These are phyloP conservation scores for Glebionis coronaria DNA, from an alignment of 129 eudicot species.

Conservation along the genomic window DNA sequence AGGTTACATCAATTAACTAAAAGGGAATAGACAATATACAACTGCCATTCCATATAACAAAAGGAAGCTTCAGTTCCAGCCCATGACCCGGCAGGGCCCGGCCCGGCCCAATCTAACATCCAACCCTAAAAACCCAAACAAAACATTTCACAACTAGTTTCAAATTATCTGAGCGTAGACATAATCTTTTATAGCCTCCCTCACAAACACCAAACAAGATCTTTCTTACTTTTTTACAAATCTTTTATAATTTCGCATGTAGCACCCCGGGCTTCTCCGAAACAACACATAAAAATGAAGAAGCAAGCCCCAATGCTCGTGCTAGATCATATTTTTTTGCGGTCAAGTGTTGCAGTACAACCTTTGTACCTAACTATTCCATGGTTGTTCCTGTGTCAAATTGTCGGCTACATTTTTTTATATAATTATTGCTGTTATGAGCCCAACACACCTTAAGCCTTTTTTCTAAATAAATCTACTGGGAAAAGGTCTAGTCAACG, in stretches of 20 bases:
- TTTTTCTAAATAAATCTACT: slow-evolving; percentile 27
- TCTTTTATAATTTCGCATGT: slow-evolving; percentile 43
- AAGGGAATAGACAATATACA: too few species aligned
- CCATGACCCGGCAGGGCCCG: too few species aligned
- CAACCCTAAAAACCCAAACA: too few species aligned
- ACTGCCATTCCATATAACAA: too few species aligned
- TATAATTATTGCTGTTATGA: background rate
- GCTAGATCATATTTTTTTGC: slow-evolving; percentile 42
- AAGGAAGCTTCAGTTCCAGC: too few species aligned
- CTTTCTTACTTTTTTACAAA: too few species aligned
- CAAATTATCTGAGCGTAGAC: too few species aligned
- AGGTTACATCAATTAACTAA: too few species aligned
- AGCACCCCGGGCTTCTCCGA: slow-evolving; percentile 94
- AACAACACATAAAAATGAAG: slow-evolving; percentile 33
- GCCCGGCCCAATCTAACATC: too few species aligned
- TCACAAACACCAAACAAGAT: too few species aligned
- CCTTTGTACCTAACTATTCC: slow-evolving; percentile 34
- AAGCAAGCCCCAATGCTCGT: slow-evolving; percentile 85
- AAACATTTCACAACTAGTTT: too few species aligned
- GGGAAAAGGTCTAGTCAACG: slow-evolving; percentile 59
- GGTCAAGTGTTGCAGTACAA: slow-evolving; percentile 74
- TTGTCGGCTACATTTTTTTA: slow-evolving; percentile 31
- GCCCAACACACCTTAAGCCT: slow-evolving; percentile 72
- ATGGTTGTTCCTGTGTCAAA: slow-evolving; percentile 70
- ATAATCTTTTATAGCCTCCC: too few species aligned